Evolutionary conservation across 2,329 filamentous ascomycete species (phyloP), one percentile per base, ranked within the genome.

Genomic region (Drechslerella stenobrocha): DNA sequence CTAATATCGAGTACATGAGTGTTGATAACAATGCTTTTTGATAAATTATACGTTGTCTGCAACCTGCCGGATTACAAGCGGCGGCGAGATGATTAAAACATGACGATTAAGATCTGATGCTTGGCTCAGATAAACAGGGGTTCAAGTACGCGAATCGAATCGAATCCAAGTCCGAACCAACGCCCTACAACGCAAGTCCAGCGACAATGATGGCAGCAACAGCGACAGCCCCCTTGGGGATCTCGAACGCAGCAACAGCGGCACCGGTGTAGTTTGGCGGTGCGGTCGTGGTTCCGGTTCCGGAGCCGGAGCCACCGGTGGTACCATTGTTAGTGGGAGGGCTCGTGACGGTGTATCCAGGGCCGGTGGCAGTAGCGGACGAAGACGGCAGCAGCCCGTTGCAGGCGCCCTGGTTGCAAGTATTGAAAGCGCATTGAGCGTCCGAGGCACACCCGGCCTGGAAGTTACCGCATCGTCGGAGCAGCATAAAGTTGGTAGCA

Each of bases 181-280:
- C 13, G n/a, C n/a, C n/a, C 15, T 59, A 66, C 53, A 66, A 66
- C 28, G 44, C 53, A 52, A 66, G 28, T 50, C 9, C 37, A 7
- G 47, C 61, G 26, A 55, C 11, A 8, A 52, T n/a, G 28, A 50
- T 8, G 28, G 61, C 61, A 30, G 32, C 61, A 9, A 66, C 6
- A 50, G 52, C 52, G 11, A 53, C 42, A 15, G 18, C 47, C 48
- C 22, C 13, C 47, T 46, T 58, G 13, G 44, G 47, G 22, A 42
- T 20, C 13, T 3, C 15, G 37, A 42, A 42, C 2, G 37, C 15
- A 9, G 15, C 13, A n/a, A n/a, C n/a, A 7, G 53, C 61, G n/a
- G 61, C 61, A 53, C 61, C 61, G 24, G 61, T 66, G n/a, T 48
- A 26, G 3, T 50, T 20, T 45, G 58, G 58, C 7, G 15, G 13